Conservation (phyloP, 805 yeast species). For the Schwanniomyces polymorphus region DNA sequence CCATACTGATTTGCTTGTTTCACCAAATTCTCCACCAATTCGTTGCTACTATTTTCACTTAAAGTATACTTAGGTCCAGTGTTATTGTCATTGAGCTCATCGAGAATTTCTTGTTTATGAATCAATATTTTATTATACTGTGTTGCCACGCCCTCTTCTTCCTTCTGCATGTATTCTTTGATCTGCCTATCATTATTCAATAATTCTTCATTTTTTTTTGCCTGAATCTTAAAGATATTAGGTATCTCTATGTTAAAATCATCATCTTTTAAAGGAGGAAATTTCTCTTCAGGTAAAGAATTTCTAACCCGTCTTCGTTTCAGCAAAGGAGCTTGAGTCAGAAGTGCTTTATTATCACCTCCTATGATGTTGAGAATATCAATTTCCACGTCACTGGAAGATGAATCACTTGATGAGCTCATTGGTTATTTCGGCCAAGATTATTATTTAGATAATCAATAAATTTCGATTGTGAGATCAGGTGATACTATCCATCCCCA, state of each 20-base stretch:
- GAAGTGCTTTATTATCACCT: not conserved
- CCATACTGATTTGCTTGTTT: constrained; percentile 4
- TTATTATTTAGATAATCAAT: not conserved
- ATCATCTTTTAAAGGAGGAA: constrained; percentile 3
- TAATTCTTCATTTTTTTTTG: constrained; percentile 23
- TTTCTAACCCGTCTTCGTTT: not conserved
- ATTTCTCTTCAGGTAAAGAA: not conserved
- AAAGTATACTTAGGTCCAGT: constrained; percentile 10
- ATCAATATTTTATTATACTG: constrained; percentile 13
- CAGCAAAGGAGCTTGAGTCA: not conserved
- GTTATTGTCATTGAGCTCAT: constrained; percentile 27
- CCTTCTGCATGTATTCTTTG: constrained; percentile 15
- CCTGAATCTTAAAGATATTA: constrained; percentile 26
- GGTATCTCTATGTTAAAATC: constrained; percentile 26
- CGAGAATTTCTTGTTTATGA: constrained; percentile 14
- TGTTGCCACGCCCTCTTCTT: constrained; percentile 11
- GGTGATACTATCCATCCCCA: not conserved
- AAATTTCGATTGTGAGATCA: not conserved
- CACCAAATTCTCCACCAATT: constrained; percentile 17
- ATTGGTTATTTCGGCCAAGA: not conserved
- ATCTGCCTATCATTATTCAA: constrained; percentile 18
- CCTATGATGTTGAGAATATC: constrained; percentile 5
- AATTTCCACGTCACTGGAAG: constrained; percentile 5
- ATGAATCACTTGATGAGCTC: not conserved
- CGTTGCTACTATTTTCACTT: constrained; percentile 14